Base-by-base conservation (phyloP, 805 yeast species). In the Cyberlindnera mrakii region DNA sequence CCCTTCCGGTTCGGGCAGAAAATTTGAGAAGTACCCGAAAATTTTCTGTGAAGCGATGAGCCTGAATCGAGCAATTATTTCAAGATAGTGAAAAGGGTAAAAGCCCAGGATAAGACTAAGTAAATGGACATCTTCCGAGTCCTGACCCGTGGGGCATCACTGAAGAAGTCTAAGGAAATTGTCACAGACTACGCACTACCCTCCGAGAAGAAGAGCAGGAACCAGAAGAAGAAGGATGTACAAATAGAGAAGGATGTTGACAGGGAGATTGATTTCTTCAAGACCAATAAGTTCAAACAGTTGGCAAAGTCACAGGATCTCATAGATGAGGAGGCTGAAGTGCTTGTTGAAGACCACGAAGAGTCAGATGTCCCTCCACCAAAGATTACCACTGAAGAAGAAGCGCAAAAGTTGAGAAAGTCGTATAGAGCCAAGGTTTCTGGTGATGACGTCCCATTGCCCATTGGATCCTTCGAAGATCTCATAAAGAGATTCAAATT, bases 111-210 rank as follows among this genome's bases (percentile, higher is more conserved):
- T 23, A 23, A 15, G 9, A 33, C 18, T 17, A 31, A 38, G n/a
- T n/a, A 7, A 14, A 89, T 89, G 96, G 99, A 91, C 67, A 83
- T 91, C 47, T 93, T 91, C 62, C 72, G 86, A 55, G 80, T 93
- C 3, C 72, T 91, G 31, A 71, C 89, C 0, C 71, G 97, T 57
- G 98, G 98, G 18, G 96, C 97, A 0, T 73, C 80, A 11, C 67
- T 91, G 40, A 81, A 80, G 58, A 78, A 80, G 60, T 66, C 75
- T 19, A 78, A 50, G 25, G 47, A 42, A 10, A 43, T 54, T 5
- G 54, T 46, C 16, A 64, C 64, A 23, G 59, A 49, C 34, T 56
- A 52, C 35, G 41, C 56, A 16, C 49, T 54, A 29, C 66, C 60
- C 37, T 63, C 45, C 35, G 65, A 43, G 55, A 42, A 50, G 30